Base-by-base conservation (phyloP, 1,284 basidiomycete genomes). In the Taiwanofungus camphoratus region DNA sequence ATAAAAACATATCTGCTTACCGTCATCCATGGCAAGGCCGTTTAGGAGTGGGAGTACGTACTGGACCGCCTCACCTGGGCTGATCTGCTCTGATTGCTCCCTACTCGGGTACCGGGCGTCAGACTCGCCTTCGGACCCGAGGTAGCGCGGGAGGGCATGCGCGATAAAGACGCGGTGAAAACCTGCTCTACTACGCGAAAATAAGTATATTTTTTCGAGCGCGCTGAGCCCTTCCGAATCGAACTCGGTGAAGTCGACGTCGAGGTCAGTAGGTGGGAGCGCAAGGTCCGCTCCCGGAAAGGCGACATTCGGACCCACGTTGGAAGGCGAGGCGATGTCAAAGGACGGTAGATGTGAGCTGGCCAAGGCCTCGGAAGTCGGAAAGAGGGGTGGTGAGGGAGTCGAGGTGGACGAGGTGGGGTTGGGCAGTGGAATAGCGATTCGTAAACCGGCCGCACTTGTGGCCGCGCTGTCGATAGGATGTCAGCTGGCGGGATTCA, bases 181-280 rank as follows among this genome's bases (percentile, higher is more conserved):
- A 12, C 81, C 69, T 44, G 87, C 82, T 52, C 85, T 84, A 63
- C 91, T 94, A 55, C 87, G 80, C 48, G 89, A 88, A 57, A 92
- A 92, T 21, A 98, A 75, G 67, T 96, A 98, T 53, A 97, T 96
- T 57, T 89, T 87, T 68, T 99, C 94, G 23, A 96, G 78, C 15
- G 87, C 77, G 59, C 70, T 89, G 42, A 95, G 76, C 44, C 81
- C 77, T 56, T 93, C 87, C 47, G 84, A 79, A 44, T 86, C 82
- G 53, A 86, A 64, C 44, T 62, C 59, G n/a, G 60, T 52, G 36
- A 62, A 57, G 39, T 60, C 60, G 40, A 62, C 43, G 32, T 55
- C 53, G 34, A 56, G 34, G 32, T 55, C 60, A 4, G 48, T 20
- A 34, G 48, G 33, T n/a, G 48, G 33, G 6, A 40, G 39, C 26